Conservation (phyloP, 768 basidiomycete genomes). For the Glaciozyma martinii region DNA sequence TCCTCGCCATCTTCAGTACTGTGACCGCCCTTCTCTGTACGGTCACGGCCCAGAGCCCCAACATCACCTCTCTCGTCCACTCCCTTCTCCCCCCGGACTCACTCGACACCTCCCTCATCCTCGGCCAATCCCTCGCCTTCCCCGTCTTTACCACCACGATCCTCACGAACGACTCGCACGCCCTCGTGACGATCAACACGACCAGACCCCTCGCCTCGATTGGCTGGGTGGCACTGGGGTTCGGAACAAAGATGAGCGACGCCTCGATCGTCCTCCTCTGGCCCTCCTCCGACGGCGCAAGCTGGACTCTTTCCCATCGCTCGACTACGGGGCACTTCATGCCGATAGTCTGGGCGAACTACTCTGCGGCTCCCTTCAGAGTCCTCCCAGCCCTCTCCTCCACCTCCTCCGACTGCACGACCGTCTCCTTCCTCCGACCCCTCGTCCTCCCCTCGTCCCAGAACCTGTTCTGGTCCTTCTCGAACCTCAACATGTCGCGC, state of each 20-base stretch:
- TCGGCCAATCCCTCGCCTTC: neutral
- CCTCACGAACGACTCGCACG: conserved; percentile 7
- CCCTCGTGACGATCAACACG: neutral
- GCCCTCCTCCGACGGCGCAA: neutral
- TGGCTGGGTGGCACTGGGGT: conserved; percentile 4
- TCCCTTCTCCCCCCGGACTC: no score
- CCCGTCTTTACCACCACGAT: neutral
- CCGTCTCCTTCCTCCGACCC: conserved; percentile 7
- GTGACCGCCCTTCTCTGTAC: no score
- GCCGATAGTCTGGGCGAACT: neutral
- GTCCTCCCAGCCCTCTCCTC: conserved; percentile 2
- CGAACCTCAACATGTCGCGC: conserved; percentile 1
- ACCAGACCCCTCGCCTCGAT: neutral
- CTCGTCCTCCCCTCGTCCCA: conserved; percentile 1
- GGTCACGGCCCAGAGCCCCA: no score
- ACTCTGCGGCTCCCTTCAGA: neutral
- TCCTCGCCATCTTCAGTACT: no score
- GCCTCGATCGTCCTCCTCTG: conserved; percentile 12
- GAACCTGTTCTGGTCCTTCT: neutral
- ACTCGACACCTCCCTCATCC: neutral
- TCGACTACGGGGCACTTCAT: conserved; percentile 2
- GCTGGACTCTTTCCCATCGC: conserved; percentile 13
- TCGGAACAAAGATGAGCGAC: conserved; percentile 6
- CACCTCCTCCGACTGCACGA: neutral
- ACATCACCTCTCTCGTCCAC: no score